phyloP scores from a whole-genome alignment of 2,329 filamentous ascomycete genomes.

The Colletotrichum camelliae region DNA sequence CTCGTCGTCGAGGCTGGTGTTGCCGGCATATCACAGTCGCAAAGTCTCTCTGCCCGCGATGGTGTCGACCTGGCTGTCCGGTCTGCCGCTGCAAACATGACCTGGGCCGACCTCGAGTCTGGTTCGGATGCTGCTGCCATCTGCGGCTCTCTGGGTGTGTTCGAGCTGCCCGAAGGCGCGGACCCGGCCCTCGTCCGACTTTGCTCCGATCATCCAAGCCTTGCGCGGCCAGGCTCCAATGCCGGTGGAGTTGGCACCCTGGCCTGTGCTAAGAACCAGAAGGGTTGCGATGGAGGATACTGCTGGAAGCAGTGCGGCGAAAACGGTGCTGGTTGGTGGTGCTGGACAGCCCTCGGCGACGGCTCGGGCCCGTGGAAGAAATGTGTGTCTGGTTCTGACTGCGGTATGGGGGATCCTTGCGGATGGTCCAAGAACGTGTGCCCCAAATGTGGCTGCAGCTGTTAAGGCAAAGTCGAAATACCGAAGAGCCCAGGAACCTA shows the following conservation, averaged over 20 bases:
- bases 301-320: background rate
- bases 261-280: background rate
- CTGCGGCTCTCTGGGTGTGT: background rate
- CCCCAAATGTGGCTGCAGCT: background rate
- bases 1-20: background rate
- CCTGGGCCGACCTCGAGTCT: background rate
- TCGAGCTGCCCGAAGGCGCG: background rate
- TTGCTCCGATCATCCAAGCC: background rate
- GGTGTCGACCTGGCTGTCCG: background rate
- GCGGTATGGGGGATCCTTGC: background rate
- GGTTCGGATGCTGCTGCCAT: background rate
- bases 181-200: background rate
- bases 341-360: background rate
- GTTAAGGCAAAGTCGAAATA: background rate
- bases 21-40: background rate
- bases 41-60: background rate
- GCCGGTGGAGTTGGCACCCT: background rate
- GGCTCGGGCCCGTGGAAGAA: background rate
- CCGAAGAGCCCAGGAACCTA: background rate
- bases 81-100: background rate
- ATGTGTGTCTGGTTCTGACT: background rate
- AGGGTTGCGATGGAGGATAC: background rate
- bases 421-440: background rate
- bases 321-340: background rate
- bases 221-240: background rate